A percentile compares a stretch with the other conserved stretches of the same genome.
Conservation (phyloP, 768 basidiomycete species). For the Xanthoconium stramineum region DNA sequence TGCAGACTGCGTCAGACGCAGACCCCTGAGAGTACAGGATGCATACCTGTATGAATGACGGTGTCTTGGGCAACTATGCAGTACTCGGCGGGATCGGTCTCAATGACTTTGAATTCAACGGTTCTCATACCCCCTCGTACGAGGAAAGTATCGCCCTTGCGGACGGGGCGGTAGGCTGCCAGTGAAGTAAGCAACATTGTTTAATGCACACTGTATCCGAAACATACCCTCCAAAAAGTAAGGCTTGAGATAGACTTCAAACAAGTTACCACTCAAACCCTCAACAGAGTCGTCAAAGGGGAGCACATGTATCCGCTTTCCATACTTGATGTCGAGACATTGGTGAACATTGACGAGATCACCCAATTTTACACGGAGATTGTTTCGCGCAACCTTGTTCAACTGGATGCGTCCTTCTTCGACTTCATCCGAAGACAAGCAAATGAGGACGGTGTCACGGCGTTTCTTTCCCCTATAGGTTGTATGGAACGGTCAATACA, state of each 20-base stretch:
- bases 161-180: slow-evolving; percentile 86
- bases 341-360: slow-evolving; percentile 96
- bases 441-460: slow-evolving; percentile 96
- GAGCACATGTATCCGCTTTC: slow-evolving; percentile 93
- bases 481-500: slow-evolving; percentile 3
- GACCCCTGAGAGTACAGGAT: not conserved
- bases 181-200: slow-evolving; percentile 4
- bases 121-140: slow-evolving; percentile 98
- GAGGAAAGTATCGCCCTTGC: slow-evolving; percentile 98
- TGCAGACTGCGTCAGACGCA: slow-evolving; percentile 26
- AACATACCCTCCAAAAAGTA: slow-evolving; percentile 92
- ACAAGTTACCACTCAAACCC: slow-evolving; percentile 96
- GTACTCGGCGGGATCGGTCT: slow-evolving; percentile 96
- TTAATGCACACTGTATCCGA: not conserved
- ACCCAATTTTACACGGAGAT: slow-evolving; percentile 94
- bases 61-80: slow-evolving; percentile 99
- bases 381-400: slow-evolving; percentile 99
- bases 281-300: slow-evolving; percentile 99
- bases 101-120: slow-evolving; percentile 98
- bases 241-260: slow-evolving; percentile 97
- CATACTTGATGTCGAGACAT: slow-evolving; percentile 98
- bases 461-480: slow-evolving; percentile 87
- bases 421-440: slow-evolving; percentile 91
- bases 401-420: slow-evolving; percentile 98
- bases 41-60: slow-evolving; percentile 83